Evolutionary conservation across 176 grass and related monocot genomes (phyloP), one percentile per base, ranked within the genome.

Genomic region (Rhipidocladum racemiflorum): DNA sequence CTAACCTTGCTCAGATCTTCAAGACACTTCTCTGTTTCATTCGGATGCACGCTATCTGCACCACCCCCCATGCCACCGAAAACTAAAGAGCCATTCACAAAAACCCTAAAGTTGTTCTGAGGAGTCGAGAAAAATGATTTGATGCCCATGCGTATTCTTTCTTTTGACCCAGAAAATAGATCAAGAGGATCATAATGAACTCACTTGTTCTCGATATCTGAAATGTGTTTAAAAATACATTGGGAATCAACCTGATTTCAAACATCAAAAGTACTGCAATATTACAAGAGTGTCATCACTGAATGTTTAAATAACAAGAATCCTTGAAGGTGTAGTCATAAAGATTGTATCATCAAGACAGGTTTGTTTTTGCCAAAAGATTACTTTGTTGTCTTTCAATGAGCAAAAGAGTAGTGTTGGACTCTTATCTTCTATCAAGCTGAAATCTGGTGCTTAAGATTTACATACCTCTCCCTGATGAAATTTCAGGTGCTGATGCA

Each of bases 401-500:
- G 40, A 27, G 27, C 51, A n/a, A 77, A 69, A 39, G 46, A 13
- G 67, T 30, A 74, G n/a, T 9, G 6, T 43, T 39, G 60, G 12
- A 38, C 68, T 42, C 6, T n/a, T 64, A 72, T 86, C 20, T 55
- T 56, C 21, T 2, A 83, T 65, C 65, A 77, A 77, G 57, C 4
- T 48, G 23, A 83, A 46, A 65, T 65, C 3, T 54, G 44, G 23
- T 61, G 23, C 68, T 30, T 50, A 46, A 76, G 42, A 80, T n/a
- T n/a, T n/a, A n/a, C n/a, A n/a, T n/a, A n/a, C n/a, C n/a, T n/a
- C n/a, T n/a, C n/a, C n/a, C n/a, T n/a, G n/a, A 79, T 91, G 79
- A 89, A 91, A 85, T 76, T 95, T 98, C 17, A 95, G 75, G 77
- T 87, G 87, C 55, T 98, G 92, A 91, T 95, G 95, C 92, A 98